Base-by-base conservation (phyloP, 106 monocot genomes). In the Vanilla planifolia region DNA sequence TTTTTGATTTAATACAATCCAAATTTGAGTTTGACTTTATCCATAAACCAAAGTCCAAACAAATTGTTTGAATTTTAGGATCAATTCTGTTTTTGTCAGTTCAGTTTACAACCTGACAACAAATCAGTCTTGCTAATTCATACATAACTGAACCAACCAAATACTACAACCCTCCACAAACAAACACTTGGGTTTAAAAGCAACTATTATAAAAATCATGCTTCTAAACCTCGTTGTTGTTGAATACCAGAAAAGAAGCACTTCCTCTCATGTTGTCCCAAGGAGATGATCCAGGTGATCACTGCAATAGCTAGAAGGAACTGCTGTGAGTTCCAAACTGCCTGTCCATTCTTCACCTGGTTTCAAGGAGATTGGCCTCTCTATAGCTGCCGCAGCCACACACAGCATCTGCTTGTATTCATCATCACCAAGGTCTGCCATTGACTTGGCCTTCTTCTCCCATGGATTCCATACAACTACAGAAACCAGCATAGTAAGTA, bases 401-500 rank as follows among this genome's bases (percentile, higher is more conserved):
- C 94, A 94, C 0, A 86, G 53, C 94, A 86, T 94, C 43, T 94
- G 94, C 39, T 94, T 94, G 57, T 94, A 89, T 56, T 94, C 94
- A 43, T 94, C 94, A 4, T 89, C 85, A 4, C 89, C 85, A 11
- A 89, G 68, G 62, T 89, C 94, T 3, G 24, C n/a, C 80, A 94
- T 83, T 2, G 59, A 39, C 67, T 83, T 94, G 1, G 94, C 77
- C 71, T 86, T 94, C 80, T 80, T 94, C 66, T 94, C 94, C 94
- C 94, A 94, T 32, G 94, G 94, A 65, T 94, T 94, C 89, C 89
- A 94, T 6, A 94, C 89, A 26, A 86, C 94, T 94, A 65, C 27
- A 53, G 30, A 23, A 41, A 51, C 22, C 6, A 17, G 7, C 51
- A 3, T n/a, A n/a, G n/a, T n/a, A n/a, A n/a, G n/a, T n/a, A n/a